These are phyloP conservation scores for Bombardia bombarda DNA, from an alignment of 495 filamentous ascomycete species.

Conservation along the genomic window DNA sequence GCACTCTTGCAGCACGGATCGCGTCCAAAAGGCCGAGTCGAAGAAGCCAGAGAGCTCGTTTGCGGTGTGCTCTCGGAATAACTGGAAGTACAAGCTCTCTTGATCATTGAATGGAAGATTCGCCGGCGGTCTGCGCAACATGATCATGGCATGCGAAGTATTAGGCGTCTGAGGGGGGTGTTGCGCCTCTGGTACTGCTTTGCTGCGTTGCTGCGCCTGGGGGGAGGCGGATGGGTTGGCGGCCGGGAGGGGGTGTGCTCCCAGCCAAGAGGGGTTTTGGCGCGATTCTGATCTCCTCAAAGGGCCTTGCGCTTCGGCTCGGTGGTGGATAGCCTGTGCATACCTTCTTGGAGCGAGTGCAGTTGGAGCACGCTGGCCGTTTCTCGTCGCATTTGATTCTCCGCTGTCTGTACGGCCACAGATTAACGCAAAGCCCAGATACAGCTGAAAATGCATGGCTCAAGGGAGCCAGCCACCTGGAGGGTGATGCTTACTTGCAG, in stretches of 20 bases:
- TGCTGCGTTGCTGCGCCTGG: conserved; percentile 7
- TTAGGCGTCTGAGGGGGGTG: conserved; percentile 31
- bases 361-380: conserved; percentile 50
- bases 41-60: conserved; percentile 56
- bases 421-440: neutral
- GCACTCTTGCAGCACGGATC: conserved; percentile 50
- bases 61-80: conserved; percentile 49
- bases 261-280: conserved; percentile 28
- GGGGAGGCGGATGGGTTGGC: conserved; percentile 17
- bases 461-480: conserved; percentile 5
- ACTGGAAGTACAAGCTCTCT: conserved; percentile 51
- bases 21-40: conserved; percentile 54
- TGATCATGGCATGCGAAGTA: conserved; percentile 1
- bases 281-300: conserved; percentile 35
- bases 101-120: conserved; percentile 27
- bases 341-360: conserved; percentile 39
- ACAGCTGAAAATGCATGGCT: neutral
- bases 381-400: conserved; percentile 62
- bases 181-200: conserved; percentile 18
- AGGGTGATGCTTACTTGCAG: conserved; percentile 54
- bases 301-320: conserved; percentile 29
- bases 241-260: conserved; percentile 14
- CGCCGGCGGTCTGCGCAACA: conserved; percentile 26
- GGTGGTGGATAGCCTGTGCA: conserved; percentile 47
- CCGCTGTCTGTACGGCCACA: conserved; percentile 48